Evolutionary conservation across 2,329 filamentous ascomycete species (phyloP).

Genomic region (Fusarium piperis): DNA sequence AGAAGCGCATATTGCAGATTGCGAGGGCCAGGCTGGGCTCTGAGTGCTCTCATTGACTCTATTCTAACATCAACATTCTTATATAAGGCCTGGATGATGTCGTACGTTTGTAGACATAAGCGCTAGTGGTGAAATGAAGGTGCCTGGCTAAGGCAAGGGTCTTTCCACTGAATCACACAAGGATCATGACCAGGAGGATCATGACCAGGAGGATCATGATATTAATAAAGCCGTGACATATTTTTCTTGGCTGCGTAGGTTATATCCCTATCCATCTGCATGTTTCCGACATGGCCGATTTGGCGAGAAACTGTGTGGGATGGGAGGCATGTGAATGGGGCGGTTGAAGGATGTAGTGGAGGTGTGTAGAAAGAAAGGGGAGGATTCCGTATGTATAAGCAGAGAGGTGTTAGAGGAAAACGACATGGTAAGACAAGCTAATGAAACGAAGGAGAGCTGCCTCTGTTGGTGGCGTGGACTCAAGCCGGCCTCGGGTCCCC

Average conservation of each 20-base stretch:
- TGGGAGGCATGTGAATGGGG: too few relatives aligned
- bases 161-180: not conserved
- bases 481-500: not conserved
- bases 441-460: not conserved
- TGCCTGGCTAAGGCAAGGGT: not conserved
- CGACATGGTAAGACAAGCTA: not conserved
- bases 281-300: not conserved
- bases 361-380: not conserved
- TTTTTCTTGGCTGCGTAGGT: not conserved
- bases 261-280: not conserved
- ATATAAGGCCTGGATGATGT: not conserved
- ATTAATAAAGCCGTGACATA: not conserved
- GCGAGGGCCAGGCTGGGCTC: not conserved
- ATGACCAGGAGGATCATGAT: not conserved
- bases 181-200: not conserved
- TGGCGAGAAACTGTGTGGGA: not conserved
- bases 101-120: not conserved
- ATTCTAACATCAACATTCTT: not conserved
- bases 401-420: not conserved
- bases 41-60: too few relatives aligned
- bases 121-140: not conserved
- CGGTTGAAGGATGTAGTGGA: not conserved
- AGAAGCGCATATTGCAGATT: not conserved
- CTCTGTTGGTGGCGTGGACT: not conserved
- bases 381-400: fast-evolving